These are phyloP conservation scores for Annulohypoxylon bovei DNA, from an alignment of 495 filamentous ascomycete species.

Conservation along the genomic window DNA sequence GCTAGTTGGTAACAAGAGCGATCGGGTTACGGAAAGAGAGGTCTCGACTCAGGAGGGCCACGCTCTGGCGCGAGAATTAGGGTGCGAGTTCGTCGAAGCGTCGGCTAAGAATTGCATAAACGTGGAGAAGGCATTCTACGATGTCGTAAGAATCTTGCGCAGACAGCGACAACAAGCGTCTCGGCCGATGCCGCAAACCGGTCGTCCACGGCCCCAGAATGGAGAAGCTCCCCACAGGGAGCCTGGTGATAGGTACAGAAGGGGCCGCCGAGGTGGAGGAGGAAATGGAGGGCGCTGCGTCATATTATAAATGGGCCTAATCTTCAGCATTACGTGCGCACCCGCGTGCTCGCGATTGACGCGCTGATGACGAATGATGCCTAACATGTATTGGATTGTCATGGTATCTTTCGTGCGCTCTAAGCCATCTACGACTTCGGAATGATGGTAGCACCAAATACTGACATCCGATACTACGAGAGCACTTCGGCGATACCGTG, in stretches of 20 bases:
- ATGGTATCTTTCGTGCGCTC: slow-evolving; percentile 2
- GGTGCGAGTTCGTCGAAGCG: slow-evolving; percentile 97
- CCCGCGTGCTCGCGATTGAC: slow-evolving; percentile 21
- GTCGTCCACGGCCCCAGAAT: slow-evolving; percentile 39
- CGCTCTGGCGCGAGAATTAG: slow-evolving; percentile 87
- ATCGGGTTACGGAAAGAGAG: slow-evolving; percentile 92
- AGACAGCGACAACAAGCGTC: slow-evolving; percentile 73
- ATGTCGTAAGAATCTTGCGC: slow-evolving; percentile 90
- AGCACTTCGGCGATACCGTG: slow-evolving; percentile 26
- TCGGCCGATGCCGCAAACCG: slow-evolving; percentile 48
- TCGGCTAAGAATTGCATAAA: slow-evolving; percentile 99
- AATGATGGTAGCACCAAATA: slow-evolving; percentile 20
- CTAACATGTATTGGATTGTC: slow-evolving; percentile 16
- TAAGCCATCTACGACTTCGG: neutral
- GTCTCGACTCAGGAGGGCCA: slow-evolving; percentile 97
- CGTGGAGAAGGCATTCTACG: slow-evolving; percentile 98
- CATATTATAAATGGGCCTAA: slow-evolving; percentile 37
- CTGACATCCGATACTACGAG: slow-evolving; percentile 19
- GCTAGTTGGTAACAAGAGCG: slow-evolving; percentile 98
- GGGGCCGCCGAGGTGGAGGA: slow-evolving; percentile 26
- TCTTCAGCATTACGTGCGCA: slow-evolving; percentile 18
- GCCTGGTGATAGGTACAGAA: slow-evolving; percentile 30
- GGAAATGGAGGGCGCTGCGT: slow-evolving; percentile 32
- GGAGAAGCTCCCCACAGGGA: slow-evolving; percentile 36
- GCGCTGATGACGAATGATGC: slow-evolving; percentile 23